These are phyloP conservation scores for Limtongia smithiae DNA, from an alignment of 805 yeast species.

Conservation along the genomic window DNA sequence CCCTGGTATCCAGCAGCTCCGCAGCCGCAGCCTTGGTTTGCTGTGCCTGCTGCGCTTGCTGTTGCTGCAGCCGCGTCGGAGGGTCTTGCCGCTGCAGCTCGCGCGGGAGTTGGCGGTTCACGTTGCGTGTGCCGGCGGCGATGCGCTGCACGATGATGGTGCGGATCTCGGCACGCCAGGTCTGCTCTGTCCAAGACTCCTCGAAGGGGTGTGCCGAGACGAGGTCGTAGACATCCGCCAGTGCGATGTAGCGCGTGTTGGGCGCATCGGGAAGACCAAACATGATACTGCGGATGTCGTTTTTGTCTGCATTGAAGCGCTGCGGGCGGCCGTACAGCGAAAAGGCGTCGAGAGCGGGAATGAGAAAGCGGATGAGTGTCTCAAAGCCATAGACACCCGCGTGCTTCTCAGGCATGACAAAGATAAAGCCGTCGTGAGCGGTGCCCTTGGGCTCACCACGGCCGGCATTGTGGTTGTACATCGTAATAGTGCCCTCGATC, in stretches of 20 bases:
- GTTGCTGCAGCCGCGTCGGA: no score
- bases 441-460: no score
- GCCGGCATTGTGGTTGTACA: conserved; percentile 29
- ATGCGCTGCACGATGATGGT: conserved; percentile 53
- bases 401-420: conserved; percentile 79
- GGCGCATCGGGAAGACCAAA: conserved; percentile 85
- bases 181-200: conserved; percentile 51
- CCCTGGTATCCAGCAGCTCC: no score
- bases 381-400: conserved; percentile 81
- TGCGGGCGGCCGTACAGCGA: conserved; percentile 77
- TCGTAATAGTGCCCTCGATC: conserved; percentile 60
- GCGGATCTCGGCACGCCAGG: conserved; percentile 59
- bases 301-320: conserved; percentile 69
- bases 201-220: conserved; percentile 41
- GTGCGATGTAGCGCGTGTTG: conserved; percentile 62
- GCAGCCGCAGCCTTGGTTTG: no score
- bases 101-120: conserved; percentile 23
- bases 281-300: conserved; percentile 59
- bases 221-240: conserved; percentile 50
- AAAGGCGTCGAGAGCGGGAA: conserved; percentile 74
- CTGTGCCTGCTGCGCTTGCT: no score
- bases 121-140: conserved; percentile 37
- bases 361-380: conserved; percentile 73
- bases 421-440: conserved; percentile 59
- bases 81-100: conserved; percentile 10